These are phyloP conservation scores for Suillus variegatus DNA, from an alignment of 768 basidiomycete genomes.

Conservation along the genomic window DNA sequence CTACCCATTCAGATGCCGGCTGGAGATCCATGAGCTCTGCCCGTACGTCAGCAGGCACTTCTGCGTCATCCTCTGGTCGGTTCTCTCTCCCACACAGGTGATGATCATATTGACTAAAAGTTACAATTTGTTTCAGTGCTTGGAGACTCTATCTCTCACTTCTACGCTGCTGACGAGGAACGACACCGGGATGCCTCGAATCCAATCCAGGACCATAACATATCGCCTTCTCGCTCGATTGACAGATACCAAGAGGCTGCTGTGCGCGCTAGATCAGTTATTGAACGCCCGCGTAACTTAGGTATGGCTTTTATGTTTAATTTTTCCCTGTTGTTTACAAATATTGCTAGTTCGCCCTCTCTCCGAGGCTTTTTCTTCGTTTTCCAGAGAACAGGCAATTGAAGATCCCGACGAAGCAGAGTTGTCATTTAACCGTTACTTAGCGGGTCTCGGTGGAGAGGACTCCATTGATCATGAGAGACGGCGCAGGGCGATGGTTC, in stretches of 20 bases:
- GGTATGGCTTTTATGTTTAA: neutral
- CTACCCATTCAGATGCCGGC: neutral
- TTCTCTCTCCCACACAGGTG: neutral
- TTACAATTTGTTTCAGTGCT: neutral
- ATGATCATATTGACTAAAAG: neutral
- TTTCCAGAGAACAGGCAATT: neutral
- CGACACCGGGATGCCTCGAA: neutral
- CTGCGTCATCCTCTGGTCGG: constrained; percentile 4
- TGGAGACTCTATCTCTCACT: neutral
- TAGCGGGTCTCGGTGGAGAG: neutral
- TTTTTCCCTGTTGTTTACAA: neutral
- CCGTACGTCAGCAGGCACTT: constrained; percentile 1
- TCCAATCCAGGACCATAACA: neutral
- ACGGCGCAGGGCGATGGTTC: neutral
- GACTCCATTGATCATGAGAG: neutral
- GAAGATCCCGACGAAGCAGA: neutral
- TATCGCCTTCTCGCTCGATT: neutral
- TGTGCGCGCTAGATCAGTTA: neutral
- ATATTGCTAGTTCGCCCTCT: neutral
- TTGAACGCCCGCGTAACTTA: neutral
- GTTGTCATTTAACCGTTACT: neutral
- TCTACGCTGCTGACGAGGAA: neutral
- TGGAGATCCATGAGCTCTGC: neutral
- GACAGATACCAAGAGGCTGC: neutral
- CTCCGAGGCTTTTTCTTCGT: neutral